Conservation (phyloP, 768 basidiomycete genomes). For the Lactarius deliciosus region DNA sequence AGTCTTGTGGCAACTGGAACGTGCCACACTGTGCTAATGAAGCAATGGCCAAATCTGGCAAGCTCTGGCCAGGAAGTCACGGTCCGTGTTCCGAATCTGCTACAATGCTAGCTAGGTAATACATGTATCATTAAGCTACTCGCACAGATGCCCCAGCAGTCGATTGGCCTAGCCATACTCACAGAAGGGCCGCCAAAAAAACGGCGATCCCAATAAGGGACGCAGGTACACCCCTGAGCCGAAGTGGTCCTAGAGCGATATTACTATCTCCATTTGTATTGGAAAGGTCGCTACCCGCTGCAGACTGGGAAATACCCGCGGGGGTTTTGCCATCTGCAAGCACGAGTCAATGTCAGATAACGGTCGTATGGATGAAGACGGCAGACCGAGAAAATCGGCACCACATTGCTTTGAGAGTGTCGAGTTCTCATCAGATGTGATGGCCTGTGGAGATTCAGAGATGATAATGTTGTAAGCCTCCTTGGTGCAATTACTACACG, state of each 20-base stretch:
- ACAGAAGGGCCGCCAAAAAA: constrained; percentile 7
- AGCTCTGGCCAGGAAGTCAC: neutral
- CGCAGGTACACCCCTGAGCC: neutral
- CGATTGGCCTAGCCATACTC: neutral
- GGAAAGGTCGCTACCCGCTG: constrained; percentile 10
- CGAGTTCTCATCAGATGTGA: constrained; percentile 25
- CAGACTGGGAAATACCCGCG: constrained; percentile 33
- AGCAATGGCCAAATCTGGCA: constrained; percentile 15
- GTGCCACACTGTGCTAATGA: neutral
- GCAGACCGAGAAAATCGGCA: constrained; percentile 36
- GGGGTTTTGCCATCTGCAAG: constrained; percentile 35
- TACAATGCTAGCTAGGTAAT: neutral
- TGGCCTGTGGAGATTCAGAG: constrained; percentile 30
- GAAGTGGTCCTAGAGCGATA: neutral
- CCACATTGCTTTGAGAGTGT: constrained; percentile 34
- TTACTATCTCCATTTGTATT: neutral
- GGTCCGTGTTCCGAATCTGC: neutral
- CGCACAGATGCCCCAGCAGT: neutral
- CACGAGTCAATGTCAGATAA: neutral
- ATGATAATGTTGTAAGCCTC: constrained; percentile 35
- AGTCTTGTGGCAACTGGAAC: neutral
- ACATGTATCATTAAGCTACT: neutral
- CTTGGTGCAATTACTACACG: constrained; percentile 40
- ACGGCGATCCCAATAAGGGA: neutral
- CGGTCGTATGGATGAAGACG: neutral